Evolutionary conservation across 768 basidiomycete species (phyloP), one percentile per base, ranked within the genome.

Genomic region (Coprinopsis sp.): DNA sequence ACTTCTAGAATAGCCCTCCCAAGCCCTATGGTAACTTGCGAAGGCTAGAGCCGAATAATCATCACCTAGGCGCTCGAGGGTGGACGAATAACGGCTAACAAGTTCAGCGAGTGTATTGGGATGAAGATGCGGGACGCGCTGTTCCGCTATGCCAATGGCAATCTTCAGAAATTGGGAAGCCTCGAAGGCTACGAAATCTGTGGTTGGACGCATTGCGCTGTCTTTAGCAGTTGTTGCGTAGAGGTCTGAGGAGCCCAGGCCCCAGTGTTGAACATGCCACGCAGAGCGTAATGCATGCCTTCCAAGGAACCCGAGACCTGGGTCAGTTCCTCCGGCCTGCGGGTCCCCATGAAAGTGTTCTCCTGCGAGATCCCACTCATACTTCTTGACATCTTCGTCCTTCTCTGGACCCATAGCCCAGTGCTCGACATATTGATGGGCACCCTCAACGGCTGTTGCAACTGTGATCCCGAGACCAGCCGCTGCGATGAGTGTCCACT

Each of bases 221-320:
- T 74, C 46, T 64, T 70, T 44, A 75, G 72, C 33, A 83, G 63
- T 36, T 1, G 33, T 16, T 3, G 30, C 23, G 25, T 19, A 19
- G 2, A 42, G 23, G 16, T 49, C 47, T 19, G 40, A 13, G 16
- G 67, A 62, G 6, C 75, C 76, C 8, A 69, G 66, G 14, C 78
- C 80, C 82, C 85, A 85, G 51, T 84, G 68, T 47, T 78, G 72
- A 1, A 79, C 77, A 65, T 83, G 80, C 85, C 86, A 90, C 11
- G 87, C 84, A 24, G 76, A 73, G 27, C 87, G 79, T 1, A 84
- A 64, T 33, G 76, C 72, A 58, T 84, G 79, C 22, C 83, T 68
- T 18, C 73, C 84, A 54, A 66, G 69, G 57, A 77, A 72, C 2
- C 84, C 82, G 7, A 89, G 65, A n/a, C 66, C 76, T 3, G 82